A percentile compares a stretch with the other conserved stretches of the same genome.
Evolutionary conservation across 257 asterid genomes (phyloP).

Genomic region (Schizonepeta tenuifolia): DNA sequence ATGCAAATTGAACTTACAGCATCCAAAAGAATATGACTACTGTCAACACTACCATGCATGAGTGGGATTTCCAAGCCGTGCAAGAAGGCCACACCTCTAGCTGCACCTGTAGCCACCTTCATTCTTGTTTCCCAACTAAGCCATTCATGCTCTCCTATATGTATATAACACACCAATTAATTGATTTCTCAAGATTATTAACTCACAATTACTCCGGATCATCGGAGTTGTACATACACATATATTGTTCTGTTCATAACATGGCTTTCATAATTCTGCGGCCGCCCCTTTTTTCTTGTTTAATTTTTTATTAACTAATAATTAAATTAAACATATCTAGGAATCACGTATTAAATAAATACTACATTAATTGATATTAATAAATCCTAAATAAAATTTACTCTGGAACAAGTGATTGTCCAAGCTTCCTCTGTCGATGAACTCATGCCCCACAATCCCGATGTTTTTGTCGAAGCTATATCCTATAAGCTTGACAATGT

Average conservation of each 20-base stretch:
- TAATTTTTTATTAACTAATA: too few species aligned
- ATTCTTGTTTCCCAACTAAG: constrained; percentile 62
- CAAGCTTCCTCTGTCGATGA: constrained; percentile 56
- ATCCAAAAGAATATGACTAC: constrained; percentile 56
- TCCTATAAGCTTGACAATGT: constrained; percentile 27
- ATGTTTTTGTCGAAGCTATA: constrained; percentile 5
- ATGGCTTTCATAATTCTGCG: too few species aligned
- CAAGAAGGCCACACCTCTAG: constrained; percentile 58
- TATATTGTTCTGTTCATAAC: too few species aligned
- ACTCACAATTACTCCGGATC: too few species aligned
- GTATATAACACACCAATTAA: too few species aligned
- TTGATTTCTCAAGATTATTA: too few species aligned
- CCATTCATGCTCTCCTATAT: constrained; percentile 46
- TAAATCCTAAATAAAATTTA: too few species aligned
- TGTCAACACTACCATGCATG: constrained; percentile 46
- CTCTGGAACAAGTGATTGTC: constrained; percentile 46
- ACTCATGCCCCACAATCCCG: constrained; percentile 20
- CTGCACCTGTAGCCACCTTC: constrained; percentile 60
- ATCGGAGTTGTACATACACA: too few species aligned
- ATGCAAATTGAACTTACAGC: constrained; percentile 32
- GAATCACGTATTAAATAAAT: too few species aligned
- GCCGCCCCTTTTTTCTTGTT: too few species aligned
- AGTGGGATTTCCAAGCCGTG: constrained; percentile 51
- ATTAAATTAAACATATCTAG: too few species aligned
- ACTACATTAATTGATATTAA: too few species aligned